These are phyloP conservation scores for Moesziomyces parantarcticus DNA, from an alignment of 1,284 basidiomycete species.

Conservation along the genomic window DNA sequence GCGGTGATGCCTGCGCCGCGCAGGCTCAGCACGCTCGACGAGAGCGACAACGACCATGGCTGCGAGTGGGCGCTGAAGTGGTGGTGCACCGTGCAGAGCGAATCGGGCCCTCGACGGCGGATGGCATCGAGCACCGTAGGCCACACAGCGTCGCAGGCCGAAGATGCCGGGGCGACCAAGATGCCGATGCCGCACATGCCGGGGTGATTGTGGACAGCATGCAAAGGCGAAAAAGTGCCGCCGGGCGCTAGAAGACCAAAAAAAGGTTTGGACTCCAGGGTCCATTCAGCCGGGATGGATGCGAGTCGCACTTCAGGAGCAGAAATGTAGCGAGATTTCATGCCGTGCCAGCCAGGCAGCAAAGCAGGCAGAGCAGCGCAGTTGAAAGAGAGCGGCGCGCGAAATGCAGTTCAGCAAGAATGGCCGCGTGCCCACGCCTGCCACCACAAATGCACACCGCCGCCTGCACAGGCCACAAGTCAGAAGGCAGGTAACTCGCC, in stretches of 20 bases:
- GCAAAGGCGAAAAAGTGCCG: not conserved
- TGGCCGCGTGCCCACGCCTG: too few species aligned
- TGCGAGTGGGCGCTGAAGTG: conserved; percentile 2
- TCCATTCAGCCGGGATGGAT: not conserved
- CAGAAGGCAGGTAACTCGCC: too few species aligned
- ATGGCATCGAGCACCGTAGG: conserved; percentile 31
- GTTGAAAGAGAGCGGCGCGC: too few species aligned
- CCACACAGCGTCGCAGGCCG: conserved; percentile 2
- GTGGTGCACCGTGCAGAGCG: conserved; percentile 6
- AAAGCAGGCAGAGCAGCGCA: too few species aligned
- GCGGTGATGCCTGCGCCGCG: conserved; percentile 45
- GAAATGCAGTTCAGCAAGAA: too few species aligned
- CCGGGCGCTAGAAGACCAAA: not conserved
- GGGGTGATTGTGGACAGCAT: not conserved
- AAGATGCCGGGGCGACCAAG: conserved; percentile 7
- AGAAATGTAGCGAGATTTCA: too few species aligned
- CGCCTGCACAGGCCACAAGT: too few species aligned
- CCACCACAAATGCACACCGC: too few species aligned
- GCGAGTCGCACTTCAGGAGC: too few species aligned
- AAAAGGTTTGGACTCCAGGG: not conserved
- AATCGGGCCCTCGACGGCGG: conserved; percentile 23
- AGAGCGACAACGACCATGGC: conserved; percentile 22
- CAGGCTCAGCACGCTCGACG: conserved; percentile 56
- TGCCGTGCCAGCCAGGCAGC: too few species aligned
- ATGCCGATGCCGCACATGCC: conserved; percentile 42